These are phyloP conservation scores for Exophiala sp. DNA, from an alignment of 2,329 filamentous ascomycete species.

Conservation along the genomic window DNA sequence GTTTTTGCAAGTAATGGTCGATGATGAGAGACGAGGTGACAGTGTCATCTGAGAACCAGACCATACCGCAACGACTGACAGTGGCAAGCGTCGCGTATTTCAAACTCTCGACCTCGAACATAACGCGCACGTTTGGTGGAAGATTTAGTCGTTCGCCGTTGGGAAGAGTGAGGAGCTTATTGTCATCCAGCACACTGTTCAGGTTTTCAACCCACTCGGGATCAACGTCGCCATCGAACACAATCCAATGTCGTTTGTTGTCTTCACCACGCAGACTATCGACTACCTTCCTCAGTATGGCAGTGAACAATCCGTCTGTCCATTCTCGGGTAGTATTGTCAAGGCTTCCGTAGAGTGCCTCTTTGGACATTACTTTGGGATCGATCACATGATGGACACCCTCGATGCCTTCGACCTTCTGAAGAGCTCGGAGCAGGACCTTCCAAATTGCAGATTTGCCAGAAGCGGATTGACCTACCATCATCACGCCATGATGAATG, in stretches of 20 bases:
- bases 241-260: slow-evolving; percentile 96
- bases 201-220: slow-evolving; percentile 99
- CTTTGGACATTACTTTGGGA: slow-evolving; percentile 99
- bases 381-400: slow-evolving; percentile 97
- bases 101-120: slow-evolving; percentile 98
- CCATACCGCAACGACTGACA: slow-evolving; percentile 99
- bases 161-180: slow-evolving; percentile 92
- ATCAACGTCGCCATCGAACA: slow-evolving; percentile 98
- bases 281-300: slow-evolving; percentile 95
- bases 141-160: slow-evolving; percentile 97
- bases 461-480: slow-evolving; percentile 96
- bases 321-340: slow-evolving; percentile 97
- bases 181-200: slow-evolving; percentile 99
- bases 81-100: slow-evolving; percentile 97
- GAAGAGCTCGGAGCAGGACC: slow-evolving; percentile 82
- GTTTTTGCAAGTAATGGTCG: slow-evolving; percentile 78
- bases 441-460: slow-evolving; percentile 97
- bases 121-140: slow-evolving; percentile 92
- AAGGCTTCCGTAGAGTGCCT: slow-evolving; percentile 90
- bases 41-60: slow-evolving; percentile 99
- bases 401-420: slow-evolving; percentile 85
- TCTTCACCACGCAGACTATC: slow-evolving; percentile 98
- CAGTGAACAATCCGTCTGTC: slow-evolving; percentile 98
- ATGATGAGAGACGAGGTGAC: slow-evolving; percentile 93
- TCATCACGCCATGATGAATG: slow-evolving; percentile 99